These are phyloP conservation scores for Aspergillus carbonarius DNA, from an alignment of 2,329 filamentous ascomycete genomes.

Conservation along the genomic window DNA sequence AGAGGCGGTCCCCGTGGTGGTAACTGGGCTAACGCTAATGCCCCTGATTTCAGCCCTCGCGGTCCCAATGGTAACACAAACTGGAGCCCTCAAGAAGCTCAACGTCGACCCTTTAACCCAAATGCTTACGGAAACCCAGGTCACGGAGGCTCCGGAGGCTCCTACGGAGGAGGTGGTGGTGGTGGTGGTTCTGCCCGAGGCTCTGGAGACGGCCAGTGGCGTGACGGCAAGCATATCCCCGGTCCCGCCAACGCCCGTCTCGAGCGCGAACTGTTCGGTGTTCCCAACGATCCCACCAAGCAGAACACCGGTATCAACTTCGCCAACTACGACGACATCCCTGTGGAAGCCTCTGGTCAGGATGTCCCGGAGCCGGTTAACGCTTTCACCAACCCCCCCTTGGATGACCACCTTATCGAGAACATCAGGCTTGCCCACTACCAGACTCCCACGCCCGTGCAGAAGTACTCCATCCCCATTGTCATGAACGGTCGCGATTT, in stretches of 20 bases:
- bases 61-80: conserved; percentile 41
- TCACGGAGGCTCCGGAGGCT: conserved; percentile 32
- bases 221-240: conserved; percentile 92
- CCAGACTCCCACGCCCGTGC: conserved; percentile 92
- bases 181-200: conserved; percentile 64
- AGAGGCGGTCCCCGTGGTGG: conserved; percentile 36
- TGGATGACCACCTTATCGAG: conserved; percentile 86
- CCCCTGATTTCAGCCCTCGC: conserved; percentile 56
- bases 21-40: conserved; percentile 58
- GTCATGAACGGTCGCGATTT: conserved; percentile 97
- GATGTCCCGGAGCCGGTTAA: conserved; percentile 90
- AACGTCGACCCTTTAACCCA: conserved; percentile 55
- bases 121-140: conserved; percentile 62
- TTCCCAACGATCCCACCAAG: conserved; percentile 87
- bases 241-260: conserved; percentile 84
- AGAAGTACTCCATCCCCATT: conserved; percentile 99
- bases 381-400: conserved; percentile 87
- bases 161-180: conserved; percentile 24
- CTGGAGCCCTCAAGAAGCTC: conserved; percentile 36
- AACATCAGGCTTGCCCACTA: conserved; percentile 96
- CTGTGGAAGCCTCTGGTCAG: conserved; percentile 92
- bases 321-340: conserved; percentile 99
- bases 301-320: conserved; percentile 99
- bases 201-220: conserved; percentile 94
- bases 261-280: conserved; percentile 94